These are phyloP conservation scores for Alternaria atra DNA, from an alignment of 2,329 filamentous ascomycete genomes.

Conservation along the genomic window DNA sequence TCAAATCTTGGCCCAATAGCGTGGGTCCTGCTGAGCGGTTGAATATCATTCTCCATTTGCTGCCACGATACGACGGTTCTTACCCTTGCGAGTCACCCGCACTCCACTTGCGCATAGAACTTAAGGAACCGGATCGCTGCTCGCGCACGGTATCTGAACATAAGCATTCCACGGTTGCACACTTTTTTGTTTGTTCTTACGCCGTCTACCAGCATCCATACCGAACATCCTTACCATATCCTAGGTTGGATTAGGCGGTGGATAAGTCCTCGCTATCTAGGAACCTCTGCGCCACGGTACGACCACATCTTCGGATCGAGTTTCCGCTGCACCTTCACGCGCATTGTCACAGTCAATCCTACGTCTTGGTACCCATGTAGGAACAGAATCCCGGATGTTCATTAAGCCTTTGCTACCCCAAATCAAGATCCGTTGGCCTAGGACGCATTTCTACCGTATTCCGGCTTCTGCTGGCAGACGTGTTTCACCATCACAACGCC, in stretches of 20 bases:
- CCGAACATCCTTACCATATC: slow-evolving; percentile 16
- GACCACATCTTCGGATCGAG: slow-evolving; percentile 33
- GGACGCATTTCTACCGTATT: slow-evolving; percentile 30
- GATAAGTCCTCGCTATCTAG: slow-evolving; percentile 33
- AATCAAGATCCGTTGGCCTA: slow-evolving; percentile 21
- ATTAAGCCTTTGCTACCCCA: slow-evolving; percentile 33
- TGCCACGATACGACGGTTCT: slow-evolving; percentile 39
- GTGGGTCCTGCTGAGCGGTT: slow-evolving; percentile 45
- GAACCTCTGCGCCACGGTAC: slow-evolving; percentile 29
- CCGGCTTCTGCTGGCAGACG: slow-evolving; percentile 49
- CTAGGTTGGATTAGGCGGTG: slow-evolving; percentile 30
- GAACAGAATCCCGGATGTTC: slow-evolving; percentile 29
- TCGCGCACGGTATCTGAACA: slow-evolving; percentile 39
- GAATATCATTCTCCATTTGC: slow-evolving; percentile 48
- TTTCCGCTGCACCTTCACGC: slow-evolving; percentile 40
- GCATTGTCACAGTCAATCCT: slow-evolving; percentile 41
- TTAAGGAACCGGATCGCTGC: slow-evolving; percentile 43
- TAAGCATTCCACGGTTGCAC: slow-evolving; percentile 14
- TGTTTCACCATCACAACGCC: slow-evolving; percentile 32
- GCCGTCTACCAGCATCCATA: slow-evolving; percentile 17
- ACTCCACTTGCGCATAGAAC: slow-evolving; percentile 42
- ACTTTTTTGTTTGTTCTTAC: slow-evolving; percentile 12
- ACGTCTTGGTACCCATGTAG: slow-evolving; percentile 45
- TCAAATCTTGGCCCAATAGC: slow-evolving; percentile 54
- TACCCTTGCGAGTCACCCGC: slow-evolving; percentile 44